Conservation (phyloP, 2,329 filamentous ascomycete species). For the Curvularia sp. region DNA sequence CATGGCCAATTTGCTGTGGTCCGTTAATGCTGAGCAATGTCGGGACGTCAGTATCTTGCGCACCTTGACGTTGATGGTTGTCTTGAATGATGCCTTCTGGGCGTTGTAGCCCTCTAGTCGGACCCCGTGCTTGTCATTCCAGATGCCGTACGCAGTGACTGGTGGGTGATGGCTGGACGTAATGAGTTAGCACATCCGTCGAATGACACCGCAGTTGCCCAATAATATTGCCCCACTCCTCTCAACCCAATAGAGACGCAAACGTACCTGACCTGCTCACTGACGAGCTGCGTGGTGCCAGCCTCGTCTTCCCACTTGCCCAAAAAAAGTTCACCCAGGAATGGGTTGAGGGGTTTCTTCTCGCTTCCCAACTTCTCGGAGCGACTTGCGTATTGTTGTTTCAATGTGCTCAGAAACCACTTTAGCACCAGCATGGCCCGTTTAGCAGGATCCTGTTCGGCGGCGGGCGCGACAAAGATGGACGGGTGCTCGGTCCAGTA, state of each 20-base stretch:
- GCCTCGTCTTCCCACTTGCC: constrained; percentile 86
- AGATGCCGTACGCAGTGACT: constrained; percentile 91
- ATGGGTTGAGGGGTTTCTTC: constrained; percentile 98
- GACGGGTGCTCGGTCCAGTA: constrained; percentile 64
- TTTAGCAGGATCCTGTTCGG: constrained; percentile 79
- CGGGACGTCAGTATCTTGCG: neutral
- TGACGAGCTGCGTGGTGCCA: constrained; percentile 84
- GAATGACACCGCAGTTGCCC: neutral
- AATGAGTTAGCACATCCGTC: constrained; percentile 16
- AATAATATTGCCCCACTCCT: neutral
- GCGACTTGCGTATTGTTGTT: constrained; percentile 78
- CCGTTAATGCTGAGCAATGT: constrained; percentile 8
- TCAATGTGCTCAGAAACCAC: constrained; percentile 93
- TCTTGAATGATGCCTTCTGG: constrained; percentile 93
- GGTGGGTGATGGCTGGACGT: constrained; percentile 79
- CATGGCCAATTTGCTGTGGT: constrained; percentile 79
- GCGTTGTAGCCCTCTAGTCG: constrained; percentile 84
- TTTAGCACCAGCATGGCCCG: constrained; percentile 87
- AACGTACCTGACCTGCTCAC: constrained; percentile 83
- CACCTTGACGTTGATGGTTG: constrained; percentile 87
- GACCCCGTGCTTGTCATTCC: constrained; percentile 83
- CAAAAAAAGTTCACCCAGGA: constrained; percentile 91
- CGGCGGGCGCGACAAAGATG: constrained; percentile 81
- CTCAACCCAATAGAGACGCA: neutral
- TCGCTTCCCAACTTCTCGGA: constrained; percentile 87